Conservation (phyloP, 2,329 filamentous ascomycete genomes). For the Trichoderma gracile region DNA sequence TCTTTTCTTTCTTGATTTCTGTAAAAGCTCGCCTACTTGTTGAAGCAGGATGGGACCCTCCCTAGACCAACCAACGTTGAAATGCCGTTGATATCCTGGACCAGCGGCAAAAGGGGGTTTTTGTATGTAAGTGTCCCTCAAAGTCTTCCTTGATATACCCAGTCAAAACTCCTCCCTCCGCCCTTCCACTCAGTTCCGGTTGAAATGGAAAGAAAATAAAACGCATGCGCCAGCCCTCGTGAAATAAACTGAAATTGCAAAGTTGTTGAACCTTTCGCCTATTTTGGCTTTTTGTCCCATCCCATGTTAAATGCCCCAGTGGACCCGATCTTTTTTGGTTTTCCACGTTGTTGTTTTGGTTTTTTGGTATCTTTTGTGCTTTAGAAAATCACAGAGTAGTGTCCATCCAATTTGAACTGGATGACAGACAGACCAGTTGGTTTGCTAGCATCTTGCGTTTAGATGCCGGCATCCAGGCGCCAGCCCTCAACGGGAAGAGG, state of each 20-base stretch:
- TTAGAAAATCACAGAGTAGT: background rate
- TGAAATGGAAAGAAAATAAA: constrained; percentile 27
- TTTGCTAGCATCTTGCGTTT: constrained; percentile 34
- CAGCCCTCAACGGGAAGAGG: constrained; percentile 83
- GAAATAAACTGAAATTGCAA: constrained; percentile 24
- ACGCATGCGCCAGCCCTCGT: constrained; percentile 30
- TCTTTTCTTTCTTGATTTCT: background rate
- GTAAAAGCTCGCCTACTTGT: constrained; percentile 23
- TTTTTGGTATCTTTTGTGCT: constrained; percentile 21
- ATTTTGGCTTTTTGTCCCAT: constrained; percentile 23
- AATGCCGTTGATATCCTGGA: constrained; percentile 12
- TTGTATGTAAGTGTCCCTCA: constrained; percentile 14
- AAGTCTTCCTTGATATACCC: constrained; percentile 10
- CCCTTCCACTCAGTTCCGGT: constrained; percentile 17
- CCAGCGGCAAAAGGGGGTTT: background rate
- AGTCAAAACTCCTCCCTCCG: constrained; percentile 27
- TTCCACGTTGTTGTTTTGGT: constrained; percentile 10
- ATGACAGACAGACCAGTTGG: background rate
- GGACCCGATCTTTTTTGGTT: constrained; percentile 23
- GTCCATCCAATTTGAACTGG: background rate
- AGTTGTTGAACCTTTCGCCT: constrained; percentile 35
- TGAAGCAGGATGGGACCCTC: constrained; percentile 26
- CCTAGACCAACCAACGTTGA: constrained; percentile 27
- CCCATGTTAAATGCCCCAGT: constrained; percentile 32
- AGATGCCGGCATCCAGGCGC: constrained; percentile 62